Evolutionary conservation across 306 rosid species (phyloP), one percentile per base, ranked within the genome.

Genomic region (Fragaria vesca): DNA sequence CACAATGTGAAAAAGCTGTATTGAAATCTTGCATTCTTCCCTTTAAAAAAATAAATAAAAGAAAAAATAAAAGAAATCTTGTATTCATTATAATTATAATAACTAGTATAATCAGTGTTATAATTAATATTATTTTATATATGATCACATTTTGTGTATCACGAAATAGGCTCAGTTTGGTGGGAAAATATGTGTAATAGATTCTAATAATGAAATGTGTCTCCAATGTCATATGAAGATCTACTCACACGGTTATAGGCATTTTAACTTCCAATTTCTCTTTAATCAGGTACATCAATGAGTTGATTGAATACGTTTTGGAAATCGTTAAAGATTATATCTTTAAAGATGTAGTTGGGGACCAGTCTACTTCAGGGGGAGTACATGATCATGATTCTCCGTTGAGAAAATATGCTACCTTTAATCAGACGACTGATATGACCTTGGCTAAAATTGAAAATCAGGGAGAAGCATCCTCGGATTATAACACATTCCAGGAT

Each of bases 281-380:
- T 85, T 66, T 78, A 61, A 63, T 85, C 93, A 96, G 99, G 94
- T 90, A 79, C 69, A 84, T 96, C 77, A 96, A 96, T 46, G 96
- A 96, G 86, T 86, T 93, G 84, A 87, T 96, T 51, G 98, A 93
- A 85, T 69, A 84, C 70, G 82, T 93, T 86, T 78, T 91, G 72
- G 85, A 89, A 79, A 82, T 88, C 73, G 76, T 84, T 79, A 87
- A 91, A 69, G 90, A 88, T 69, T 87, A 84, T 28, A 83, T 75
- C 69, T 26, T 66, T 26, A 79, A 76, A 63, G 83, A 74, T 72
- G 72, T 50, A 63, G 90, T 69, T 10, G 71, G 85, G 71, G 80
- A 85, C 77, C 88, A 72, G 83, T 81, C 84, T 13, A 72, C 87
- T 72, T 74, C 81, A 73, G 83, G 80, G 80, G 72, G 65, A 36